Evolutionary conservation across 495 filamentous ascomycete species (phyloP).

Genomic region (Xylaria nigripes): DNA sequence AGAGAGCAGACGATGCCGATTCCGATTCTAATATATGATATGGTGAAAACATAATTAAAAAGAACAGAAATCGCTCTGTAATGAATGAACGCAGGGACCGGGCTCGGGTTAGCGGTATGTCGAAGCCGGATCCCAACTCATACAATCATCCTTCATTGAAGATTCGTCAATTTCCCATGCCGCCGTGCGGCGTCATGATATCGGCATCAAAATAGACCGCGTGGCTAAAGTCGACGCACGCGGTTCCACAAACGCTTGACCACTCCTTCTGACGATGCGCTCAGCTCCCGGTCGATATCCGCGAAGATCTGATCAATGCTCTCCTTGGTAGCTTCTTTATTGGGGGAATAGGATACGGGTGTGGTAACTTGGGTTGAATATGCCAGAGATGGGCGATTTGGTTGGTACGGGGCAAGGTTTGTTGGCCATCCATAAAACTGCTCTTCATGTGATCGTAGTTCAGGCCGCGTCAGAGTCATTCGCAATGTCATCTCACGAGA

Average conservation of each 20-base stretch:
- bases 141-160: neutral
- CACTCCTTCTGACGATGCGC: conserved; percentile 16
- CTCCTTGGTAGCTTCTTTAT: conserved; percentile 19
- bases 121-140: neutral
- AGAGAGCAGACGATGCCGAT: neutral
- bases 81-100: neutral
- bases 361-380: conserved; percentile 13
- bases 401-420: conserved; percentile 13
- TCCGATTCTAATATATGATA: conserved; percentile 4
- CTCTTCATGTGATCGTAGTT: conserved; percentile 63
- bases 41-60: neutral
- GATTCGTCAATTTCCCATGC: neutral
- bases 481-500: conserved; percentile 88
- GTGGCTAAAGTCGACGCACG: conserved; percentile 19
- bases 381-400: conserved; percentile 19
- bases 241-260: conserved; percentile 30
- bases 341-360: conserved; percentile 8
- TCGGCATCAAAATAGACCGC: neutral
- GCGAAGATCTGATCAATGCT: conserved; percentile 29
- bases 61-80: neutral
- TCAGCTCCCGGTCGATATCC: conserved; percentile 25
- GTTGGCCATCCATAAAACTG: conserved; percentile 52
- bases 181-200: neutral
- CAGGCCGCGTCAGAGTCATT: conserved; percentile 88
- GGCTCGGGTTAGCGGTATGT: neutral